Evolutionary conservation across 257 asterid genomes (phyloP), one percentile per base, ranked within the genome.

Genomic region (Solanum clarkiae): DNA sequence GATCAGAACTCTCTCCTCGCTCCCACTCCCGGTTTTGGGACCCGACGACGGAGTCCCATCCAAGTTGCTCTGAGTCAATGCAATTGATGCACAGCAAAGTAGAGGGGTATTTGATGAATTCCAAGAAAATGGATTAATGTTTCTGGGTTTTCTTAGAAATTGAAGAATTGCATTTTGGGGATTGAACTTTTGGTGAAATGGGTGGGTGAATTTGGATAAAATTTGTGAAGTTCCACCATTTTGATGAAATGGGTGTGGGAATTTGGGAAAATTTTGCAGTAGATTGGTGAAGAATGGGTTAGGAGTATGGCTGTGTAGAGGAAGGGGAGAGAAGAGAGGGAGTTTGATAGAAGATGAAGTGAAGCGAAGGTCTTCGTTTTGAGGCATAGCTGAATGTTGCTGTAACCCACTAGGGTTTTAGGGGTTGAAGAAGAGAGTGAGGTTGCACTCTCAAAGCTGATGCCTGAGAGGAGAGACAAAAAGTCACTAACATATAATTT

Each of bases 1-100:
- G 32, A 97, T 93, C 87, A 97, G 86, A 83, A 95, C 95, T 90
- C 98, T 93, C 90, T 97, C 99, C 66, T 97, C 98, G 83, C 93
- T 95, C 11, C 93, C 88, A 15, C 89, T 77, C 14, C 91, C 85
- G 2, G 88, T 88, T 69, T 65, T 88, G 24, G 90, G 74, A 45
- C 79, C 77, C 55, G 47, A 29, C 84, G 90, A 86, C 82, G 85
- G 91, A 84, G 47, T 74, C 79, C 89, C 93, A 54, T 93, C 59
- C 51, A 90, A 92, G 18, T 91, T 86, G 44, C 70, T 51, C 79
- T 77, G 86, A 54, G 82, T 42, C 16, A 93, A 82, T 22, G 89
- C 87, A 17, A 96, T 79, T 15, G 99, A 84, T 51, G 99, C 93
- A 18, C 92, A 96, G 90, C 97, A 92, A 59, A 94, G 90, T 26